These are phyloP conservation scores for Anethum foeniculum DNA, from an alignment of 140 eudicot genomes.

Conservation along the genomic window DNA sequence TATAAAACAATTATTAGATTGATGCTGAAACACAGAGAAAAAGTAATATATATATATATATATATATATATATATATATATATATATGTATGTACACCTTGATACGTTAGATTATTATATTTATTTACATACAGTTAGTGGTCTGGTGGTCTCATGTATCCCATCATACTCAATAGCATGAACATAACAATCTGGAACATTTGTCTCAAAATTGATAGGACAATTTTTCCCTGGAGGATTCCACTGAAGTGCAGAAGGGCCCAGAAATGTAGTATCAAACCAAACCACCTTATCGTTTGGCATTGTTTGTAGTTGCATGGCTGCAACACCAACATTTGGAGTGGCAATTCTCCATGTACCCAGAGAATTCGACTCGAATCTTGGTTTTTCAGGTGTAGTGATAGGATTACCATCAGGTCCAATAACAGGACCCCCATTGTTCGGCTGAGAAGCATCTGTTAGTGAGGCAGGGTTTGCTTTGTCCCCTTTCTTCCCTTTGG, in stretches of 20 bases:
- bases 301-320: slow-evolving; percentile 84
- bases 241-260: slow-evolving; percentile 37
- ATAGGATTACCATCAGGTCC: slow-evolving; percentile 2
- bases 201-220: slow-evolving; percentile 17
- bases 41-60: too few relatives aligned
- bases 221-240: slow-evolving; percentile 27
- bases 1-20: neutral
- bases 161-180: slow-evolving; percentile 54
- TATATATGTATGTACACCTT: too few relatives aligned
- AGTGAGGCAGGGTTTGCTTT: neutral
- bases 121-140: slow-evolving; percentile 22
- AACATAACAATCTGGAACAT: slow-evolving; percentile 51
- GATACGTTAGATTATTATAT: too few relatives aligned
- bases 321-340: slow-evolving; percentile 46
- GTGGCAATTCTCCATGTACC: slow-evolving; percentile 45
- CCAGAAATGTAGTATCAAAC: slow-evolving; percentile 63
- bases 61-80: too few relatives aligned
- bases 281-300: slow-evolving; percentile 50
- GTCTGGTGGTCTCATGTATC: slow-evolving; percentile 24
- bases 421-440: neutral
- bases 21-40: neutral
- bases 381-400: slow-evolving; percentile 4
- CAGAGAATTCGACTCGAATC: slow-evolving; percentile 12
- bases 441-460: neutral
- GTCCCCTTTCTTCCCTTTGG: neutral